Percentiles rank a stretch among this genome's conserved stretches.
These are phyloP conservation scores for Penicillium sp. DNA, from an alignment of 2,329 filamentous ascomycete genomes.

Conservation along the genomic window DNA sequence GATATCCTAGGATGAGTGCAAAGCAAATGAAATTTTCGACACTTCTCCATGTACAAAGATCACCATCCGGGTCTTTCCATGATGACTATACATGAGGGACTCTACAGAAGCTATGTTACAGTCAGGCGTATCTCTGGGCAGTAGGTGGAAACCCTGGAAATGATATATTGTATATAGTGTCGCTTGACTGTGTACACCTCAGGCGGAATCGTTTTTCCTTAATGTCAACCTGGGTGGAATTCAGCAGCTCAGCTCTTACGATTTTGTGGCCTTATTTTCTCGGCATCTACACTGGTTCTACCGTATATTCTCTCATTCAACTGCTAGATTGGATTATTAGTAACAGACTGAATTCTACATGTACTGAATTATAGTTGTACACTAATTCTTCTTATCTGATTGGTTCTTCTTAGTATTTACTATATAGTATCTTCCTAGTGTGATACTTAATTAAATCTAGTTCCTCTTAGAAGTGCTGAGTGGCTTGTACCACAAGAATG, in stretches of 20 bases:
- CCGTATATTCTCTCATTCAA: not conserved
- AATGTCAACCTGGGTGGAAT: not conserved
- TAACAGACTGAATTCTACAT: not conserved
- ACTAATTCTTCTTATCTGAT: not conserved
- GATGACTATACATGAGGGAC: too few relatives aligned
- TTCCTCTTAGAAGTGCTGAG: not conserved
- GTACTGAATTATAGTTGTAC: not conserved
- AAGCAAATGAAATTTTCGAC: too few relatives aligned
- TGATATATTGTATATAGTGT: too few relatives aligned
- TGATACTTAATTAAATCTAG: not conserved
- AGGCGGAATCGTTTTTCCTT: not conserved
- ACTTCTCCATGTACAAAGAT: too few relatives aligned
- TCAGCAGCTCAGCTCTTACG: not conserved
- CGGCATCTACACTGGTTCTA: not conserved
- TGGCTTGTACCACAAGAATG: not conserved
- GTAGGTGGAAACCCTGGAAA: too few relatives aligned
- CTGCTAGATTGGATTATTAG: not conserved
- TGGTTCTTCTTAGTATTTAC: not conserved
- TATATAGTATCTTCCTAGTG: not conserved
- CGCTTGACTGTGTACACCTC: too few relatives aligned
- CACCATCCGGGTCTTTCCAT: too few relatives aligned
- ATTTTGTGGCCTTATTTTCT: not conserved
- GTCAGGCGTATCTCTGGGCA: too few relatives aligned
- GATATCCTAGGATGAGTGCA: too few relatives aligned
- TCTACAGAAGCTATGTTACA: too few relatives aligned